Percentiles rank a stretch among this genome's conserved stretches.
phyloP scores from a whole-genome alignment of 345 rosid genomes.

The Arabis hirsuta region DNA sequence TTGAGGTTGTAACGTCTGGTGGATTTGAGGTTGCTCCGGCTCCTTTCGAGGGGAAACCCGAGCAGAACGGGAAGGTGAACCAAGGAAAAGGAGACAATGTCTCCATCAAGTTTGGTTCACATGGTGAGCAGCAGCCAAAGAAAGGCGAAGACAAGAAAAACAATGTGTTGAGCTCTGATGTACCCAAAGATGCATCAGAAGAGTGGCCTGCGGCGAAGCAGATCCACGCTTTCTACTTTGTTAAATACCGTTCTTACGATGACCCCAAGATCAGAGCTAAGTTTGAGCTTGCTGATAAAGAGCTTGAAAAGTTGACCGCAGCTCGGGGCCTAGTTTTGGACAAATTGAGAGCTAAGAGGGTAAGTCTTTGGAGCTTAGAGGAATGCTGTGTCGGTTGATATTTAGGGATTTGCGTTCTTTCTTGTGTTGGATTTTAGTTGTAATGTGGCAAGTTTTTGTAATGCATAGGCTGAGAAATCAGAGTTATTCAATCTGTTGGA shows the following conservation, averaged over 20 bases:
- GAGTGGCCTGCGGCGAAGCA: slow-evolving; percentile 85
- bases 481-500: slow-evolving; percentile 50
- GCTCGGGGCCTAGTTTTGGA: slow-evolving; percentile 51
- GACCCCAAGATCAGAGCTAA: slow-evolving; percentile 72
- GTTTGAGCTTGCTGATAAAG: slow-evolving; percentile 69
- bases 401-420: not conserved
- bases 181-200: slow-evolving; percentile 67
- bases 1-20: slow-evolving; percentile 61
- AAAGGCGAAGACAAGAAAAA: slow-evolving; percentile 50
- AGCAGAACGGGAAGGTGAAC: slow-evolving; percentile 60
- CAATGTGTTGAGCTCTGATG: slow-evolving; percentile 47
- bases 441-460: not conserved
- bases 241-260: slow-evolving; percentile 52
- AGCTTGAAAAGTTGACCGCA: slow-evolving; percentile 52
- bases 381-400: not conserved
- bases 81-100: slow-evolving; percentile 47
- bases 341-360: slow-evolving; percentile 65
- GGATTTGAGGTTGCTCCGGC: slow-evolving; percentile 72
- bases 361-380: slow-evolving; percentile 39
- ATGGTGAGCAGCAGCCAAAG: slow-evolving; percentile 52
- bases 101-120: slow-evolving; percentile 63
- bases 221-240: slow-evolving; percentile 68
- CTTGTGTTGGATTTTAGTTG: not conserved
- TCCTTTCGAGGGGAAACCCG: slow-evolving; percentile 53
- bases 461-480: slow-evolving; percentile 49